These are phyloP conservation scores for Leccinum solheimii DNA, from an alignment of 1,284 basidiomycete genomes.

Conservation along the genomic window DNA sequence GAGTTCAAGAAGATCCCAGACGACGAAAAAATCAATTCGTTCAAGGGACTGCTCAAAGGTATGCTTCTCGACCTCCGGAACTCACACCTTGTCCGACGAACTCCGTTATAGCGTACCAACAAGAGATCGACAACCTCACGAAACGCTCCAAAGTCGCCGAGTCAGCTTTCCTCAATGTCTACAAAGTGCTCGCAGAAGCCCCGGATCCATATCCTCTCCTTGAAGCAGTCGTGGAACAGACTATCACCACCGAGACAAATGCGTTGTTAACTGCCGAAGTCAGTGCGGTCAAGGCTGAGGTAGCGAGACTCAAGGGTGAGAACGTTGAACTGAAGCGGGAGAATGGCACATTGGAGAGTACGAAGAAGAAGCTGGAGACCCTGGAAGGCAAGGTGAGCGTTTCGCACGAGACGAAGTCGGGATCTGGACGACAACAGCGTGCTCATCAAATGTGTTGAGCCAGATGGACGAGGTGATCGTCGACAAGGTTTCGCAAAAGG, in stretches of 20 bases:
- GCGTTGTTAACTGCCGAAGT: conserved; percentile 54
- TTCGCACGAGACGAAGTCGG: background rate
- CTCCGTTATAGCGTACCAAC: conserved; percentile 76
- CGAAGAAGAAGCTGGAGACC: conserved; percentile 74
- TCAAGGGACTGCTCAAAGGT: conserved; percentile 90
- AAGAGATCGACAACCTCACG: conserved; percentile 93
- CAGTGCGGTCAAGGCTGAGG: conserved; percentile 69
- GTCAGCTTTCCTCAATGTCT: conserved; percentile 90
- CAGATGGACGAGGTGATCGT: conserved; percentile 90
- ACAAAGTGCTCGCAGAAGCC: conserved; percentile 91
- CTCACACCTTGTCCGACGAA: background rate
- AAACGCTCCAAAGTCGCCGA: conserved; percentile 90
- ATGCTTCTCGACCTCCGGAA: background rate
- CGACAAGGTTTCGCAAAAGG: conserved; percentile 85
- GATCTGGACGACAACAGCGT: background rate
- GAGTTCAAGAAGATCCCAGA: conserved; percentile 94
- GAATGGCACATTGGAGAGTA: conserved; percentile 44
- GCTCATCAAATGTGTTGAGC: conserved; percentile 8
- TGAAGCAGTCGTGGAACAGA: conserved; percentile 91
- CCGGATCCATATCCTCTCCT: conserved; percentile 96
- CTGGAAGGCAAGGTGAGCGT: conserved; percentile 77
- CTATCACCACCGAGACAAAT: conserved; percentile 67
- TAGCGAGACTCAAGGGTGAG: conserved; percentile 73
- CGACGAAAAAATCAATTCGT: conserved; percentile 78
- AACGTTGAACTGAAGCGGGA: conserved; percentile 79